These are phyloP conservation scores for Dimargaris xerosporica DNA, from an alignment of 192 early-diverging fungal genomes.

Conservation along the genomic window DNA sequence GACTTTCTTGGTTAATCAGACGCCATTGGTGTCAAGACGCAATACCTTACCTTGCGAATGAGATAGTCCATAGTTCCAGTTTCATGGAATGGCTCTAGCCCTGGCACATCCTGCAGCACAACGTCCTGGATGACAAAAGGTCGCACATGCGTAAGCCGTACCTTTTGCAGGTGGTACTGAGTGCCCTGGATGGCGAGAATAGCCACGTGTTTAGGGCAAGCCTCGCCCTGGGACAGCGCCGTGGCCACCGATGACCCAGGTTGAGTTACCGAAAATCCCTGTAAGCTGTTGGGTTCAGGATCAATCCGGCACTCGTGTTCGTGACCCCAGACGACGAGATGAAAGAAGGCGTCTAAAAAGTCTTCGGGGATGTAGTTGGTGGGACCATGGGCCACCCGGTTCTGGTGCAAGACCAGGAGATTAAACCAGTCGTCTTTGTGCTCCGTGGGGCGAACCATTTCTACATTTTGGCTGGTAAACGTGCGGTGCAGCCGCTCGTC, in stretches of 20 bases:
- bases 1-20: too few species aligned
- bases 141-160: slow-evolving; percentile 63
- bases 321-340: slow-evolving; percentile 89
- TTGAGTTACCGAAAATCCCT: slow-evolving; percentile 67
- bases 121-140: slow-evolving; percentile 74
- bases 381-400: slow-evolving; percentile 62
- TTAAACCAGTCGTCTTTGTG: slow-evolving; percentile 72
- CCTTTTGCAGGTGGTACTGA: slow-evolving; percentile 56
- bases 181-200: slow-evolving; percentile 44
- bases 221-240: slow-evolving; percentile 70
- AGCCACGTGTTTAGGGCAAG: slow-evolving; percentile 43
- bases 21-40: too few species aligned
- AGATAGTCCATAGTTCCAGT: slow-evolving; percentile 36
- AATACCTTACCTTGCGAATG: slow-evolving; percentile 26
- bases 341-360: slow-evolving; percentile 65
- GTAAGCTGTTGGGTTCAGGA: slow-evolving; percentile 44
- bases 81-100: slow-evolving; percentile 35
- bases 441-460: slow-evolving; percentile 52
- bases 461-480: slow-evolving; percentile 53
- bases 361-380: slow-evolving; percentile 79
- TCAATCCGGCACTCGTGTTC: slow-evolving; percentile 90
- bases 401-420: slow-evolving; percentile 84
- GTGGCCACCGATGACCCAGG: slow-evolving; percentile 90
- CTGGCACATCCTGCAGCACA: slow-evolving; percentile 30
- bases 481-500: slow-evolving; percentile 77